A percentile compares a stretch with the other conserved stretches of the same genome.
Evolutionary conservation across 169 alveolate species (phyloP).

Genomic region (Eimeria nieschulzi): DNA sequence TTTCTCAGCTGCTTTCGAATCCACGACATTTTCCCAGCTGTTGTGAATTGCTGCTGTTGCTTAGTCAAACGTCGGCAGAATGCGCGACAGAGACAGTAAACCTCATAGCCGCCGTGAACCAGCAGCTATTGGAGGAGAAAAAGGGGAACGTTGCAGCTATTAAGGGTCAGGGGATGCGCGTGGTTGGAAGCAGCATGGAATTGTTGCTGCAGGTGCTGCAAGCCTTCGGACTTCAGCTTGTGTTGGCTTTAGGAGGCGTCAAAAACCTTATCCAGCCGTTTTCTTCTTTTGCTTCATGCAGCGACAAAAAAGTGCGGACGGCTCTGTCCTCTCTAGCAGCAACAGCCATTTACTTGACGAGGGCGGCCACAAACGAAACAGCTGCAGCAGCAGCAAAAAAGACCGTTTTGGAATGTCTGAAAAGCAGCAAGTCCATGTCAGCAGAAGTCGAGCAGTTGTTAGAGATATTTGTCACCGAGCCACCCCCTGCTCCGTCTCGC

Average conservation of each 20-base stretch:
- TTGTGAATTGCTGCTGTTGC: constrained; percentile 56
- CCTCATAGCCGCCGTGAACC: constrained; percentile 29
- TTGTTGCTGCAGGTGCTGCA: constrained; percentile 59
- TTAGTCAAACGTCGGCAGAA: constrained; percentile 29
- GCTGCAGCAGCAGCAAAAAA: constrained; percentile 41
- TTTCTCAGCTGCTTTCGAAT: constrained; percentile 17
- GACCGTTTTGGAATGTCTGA: constrained; percentile 34
- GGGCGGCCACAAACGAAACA: constrained; percentile 29
- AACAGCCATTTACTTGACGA: constrained; percentile 46
- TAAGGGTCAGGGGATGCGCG: constrained; percentile 61
- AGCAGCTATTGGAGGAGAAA: constrained; percentile 53
- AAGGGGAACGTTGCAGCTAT: constrained; percentile 70
- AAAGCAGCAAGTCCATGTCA: constrained; percentile 71
- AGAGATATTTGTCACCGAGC: not conserved
- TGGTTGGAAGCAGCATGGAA: constrained; percentile 41
- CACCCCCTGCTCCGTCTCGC: constrained; percentile 29
- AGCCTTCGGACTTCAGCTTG: constrained; percentile 51
- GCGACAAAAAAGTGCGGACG: constrained; percentile 67
- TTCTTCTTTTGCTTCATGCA: constrained; percentile 57
- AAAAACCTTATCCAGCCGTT: constrained; percentile 25
- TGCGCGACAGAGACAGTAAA: constrained; percentile 26
- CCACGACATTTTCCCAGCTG: constrained; percentile 44
- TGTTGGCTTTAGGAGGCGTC: constrained; percentile 63
- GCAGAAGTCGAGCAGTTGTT: constrained; percentile 28
- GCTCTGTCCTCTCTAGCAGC: constrained; percentile 53